Base-by-base conservation (phyloP, 768 basidiomycete species). In the Trametes cingulata region DNA sequence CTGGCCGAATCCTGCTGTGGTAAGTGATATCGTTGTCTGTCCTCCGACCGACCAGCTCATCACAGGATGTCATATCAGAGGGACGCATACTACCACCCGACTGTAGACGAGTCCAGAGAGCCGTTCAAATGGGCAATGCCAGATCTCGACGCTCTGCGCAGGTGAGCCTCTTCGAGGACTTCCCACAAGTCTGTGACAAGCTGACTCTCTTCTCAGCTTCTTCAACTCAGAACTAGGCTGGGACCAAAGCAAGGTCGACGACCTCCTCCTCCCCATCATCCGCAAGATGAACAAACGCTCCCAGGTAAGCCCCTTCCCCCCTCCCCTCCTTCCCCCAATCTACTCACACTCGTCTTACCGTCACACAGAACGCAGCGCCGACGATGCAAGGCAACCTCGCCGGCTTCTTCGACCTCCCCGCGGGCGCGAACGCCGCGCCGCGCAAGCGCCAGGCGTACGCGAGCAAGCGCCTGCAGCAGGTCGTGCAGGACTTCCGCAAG, bases 41-140 rank as follows among this genome's bases (percentile, higher is more conserved):
- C 10, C 29, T 33, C 29, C 29, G 10, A 5, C 6, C 10, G 12
- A 25, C 6, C 47, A 14, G 0, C 9, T 42, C 5, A 1, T 6
- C 43, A n/a, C 42, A 2, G 19, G 24, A 63, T 54, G 50, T 12
- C 22, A 39, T 24, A 4, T 5, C 69, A 97, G 94, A 79, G 90
- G 58, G 93, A 96, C 60, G 96, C 93, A 9, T 99, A 99, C 73
- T 90, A 91, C 69, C 86, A 94, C 68, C 96, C 96, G 0, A 84
- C 87, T 0, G 90, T 96, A 7, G 95, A 98, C 70, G 83, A 85
- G 39, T 96, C 94, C 0, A 88, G 94, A 56, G 95, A 98, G 63
- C 87, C 91, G 0, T 98, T 99, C 72, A 92, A 93, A 67, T 99
- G 96, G 96, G 95, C 93, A 4, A 77, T 95, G 62, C 93, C 95